Conservation (phyloP, 2,329 filamentous ascomycete species). For the Penicillium decumbens region DNA sequence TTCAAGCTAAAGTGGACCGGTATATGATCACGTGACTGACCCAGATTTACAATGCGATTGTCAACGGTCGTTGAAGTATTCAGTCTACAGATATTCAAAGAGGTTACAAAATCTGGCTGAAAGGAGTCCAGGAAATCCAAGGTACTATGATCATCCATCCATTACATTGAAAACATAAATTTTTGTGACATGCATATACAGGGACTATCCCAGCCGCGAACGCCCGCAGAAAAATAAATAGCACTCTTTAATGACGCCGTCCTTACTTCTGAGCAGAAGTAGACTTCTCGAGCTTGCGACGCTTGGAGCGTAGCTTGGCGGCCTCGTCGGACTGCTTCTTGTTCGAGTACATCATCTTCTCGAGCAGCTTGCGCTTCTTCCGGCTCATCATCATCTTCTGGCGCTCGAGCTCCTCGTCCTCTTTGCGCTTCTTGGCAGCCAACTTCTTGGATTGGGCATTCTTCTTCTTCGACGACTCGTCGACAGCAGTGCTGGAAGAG, state of each 20-base stretch:
- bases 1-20: slow-evolving; percentile 7
- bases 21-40: slow-evolving; percentile 8
- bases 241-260: slow-evolving; percentile 13
- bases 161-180: slow-evolving; percentile 13
- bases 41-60: background rate
- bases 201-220: slow-evolving; percentile 25
- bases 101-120: background rate
- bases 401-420: slow-evolving; percentile 83
- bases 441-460: slow-evolving; percentile 66
- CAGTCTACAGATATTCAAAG: background rate
- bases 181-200: slow-evolving; percentile 28
- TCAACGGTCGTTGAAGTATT: no score
- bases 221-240: slow-evolving; percentile 13
- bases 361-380: slow-evolving; percentile 94
- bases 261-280: slow-evolving; percentile 26
- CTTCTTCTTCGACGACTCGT: slow-evolving; percentile 62
- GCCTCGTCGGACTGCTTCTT: slow-evolving; percentile 89
- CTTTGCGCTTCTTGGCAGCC: slow-evolving; percentile 59
- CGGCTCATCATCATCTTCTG: slow-evolving; percentile 98
- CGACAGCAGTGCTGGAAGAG: slow-evolving; percentile 46
- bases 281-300: slow-evolving; percentile 75
- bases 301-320: slow-evolving; percentile 79
- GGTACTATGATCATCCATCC: background rate
- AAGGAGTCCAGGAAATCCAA: background rate
- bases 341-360: slow-evolving; percentile 96